Conservation (phyloP, 345 rosid genomes). For the Moricandia arvensis region DNA sequence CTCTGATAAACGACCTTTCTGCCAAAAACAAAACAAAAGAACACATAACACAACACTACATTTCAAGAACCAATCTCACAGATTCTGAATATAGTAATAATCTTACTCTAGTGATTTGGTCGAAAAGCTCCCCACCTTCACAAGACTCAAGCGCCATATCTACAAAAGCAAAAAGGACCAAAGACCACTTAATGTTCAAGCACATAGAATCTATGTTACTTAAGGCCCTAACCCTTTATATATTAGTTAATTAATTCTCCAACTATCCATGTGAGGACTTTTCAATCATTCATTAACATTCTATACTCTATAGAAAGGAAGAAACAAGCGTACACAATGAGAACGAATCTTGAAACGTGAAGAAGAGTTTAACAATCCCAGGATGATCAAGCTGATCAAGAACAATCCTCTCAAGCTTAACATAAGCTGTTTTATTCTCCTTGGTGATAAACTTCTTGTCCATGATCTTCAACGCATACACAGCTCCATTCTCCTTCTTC, state of each 20-base stretch:
- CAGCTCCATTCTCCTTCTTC: constrained; percentile 57
- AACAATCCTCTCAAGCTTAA: constrained; percentile 91
- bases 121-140: constrained; percentile 97
- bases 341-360: constrained; percentile 87
- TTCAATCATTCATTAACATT: not conserved
- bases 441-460: constrained; percentile 97
- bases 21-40: not conserved
- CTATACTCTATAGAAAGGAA: not conserved
- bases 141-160: constrained; percentile 99
- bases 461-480: constrained; percentile 97
- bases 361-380: constrained; percentile 81
- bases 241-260: not conserved
- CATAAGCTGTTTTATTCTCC: constrained; percentile 96
- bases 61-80: not conserved
- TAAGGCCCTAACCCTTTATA: not conserved
- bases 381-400: constrained; percentile 98
- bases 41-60: constrained; percentile 8
- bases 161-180: constrained; percentile 38
- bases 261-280: not conserved
- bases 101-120: constrained; percentile 94
- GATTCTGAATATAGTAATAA: not conserved
- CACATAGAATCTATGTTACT: not conserved
- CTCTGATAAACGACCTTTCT: constrained; percentile 84
- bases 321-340: constrained; percentile 65
- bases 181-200: constrained; percentile 24